Evolutionary conservation across 257 asterid genomes (phyloP).

Genomic region (Solanum appendiculatum): DNA sequence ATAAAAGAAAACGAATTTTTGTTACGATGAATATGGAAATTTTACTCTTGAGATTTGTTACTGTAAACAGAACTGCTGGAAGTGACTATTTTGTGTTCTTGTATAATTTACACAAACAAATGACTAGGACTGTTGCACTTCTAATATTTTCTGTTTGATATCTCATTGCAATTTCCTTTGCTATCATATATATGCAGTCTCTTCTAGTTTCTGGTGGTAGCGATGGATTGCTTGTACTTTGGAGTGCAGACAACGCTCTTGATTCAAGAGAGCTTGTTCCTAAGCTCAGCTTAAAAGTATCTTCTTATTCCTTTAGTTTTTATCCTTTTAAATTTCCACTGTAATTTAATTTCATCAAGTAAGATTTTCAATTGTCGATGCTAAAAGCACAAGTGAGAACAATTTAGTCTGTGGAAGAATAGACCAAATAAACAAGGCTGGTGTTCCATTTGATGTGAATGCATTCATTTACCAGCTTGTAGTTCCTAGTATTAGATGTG

Average conservation of each 20-base stretch:
- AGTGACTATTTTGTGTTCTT: neutral
- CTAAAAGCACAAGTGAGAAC: neutral
- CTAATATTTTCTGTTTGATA: neutral
- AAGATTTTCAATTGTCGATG: neutral
- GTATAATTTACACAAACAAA: neutral
- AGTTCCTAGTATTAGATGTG: neutral
- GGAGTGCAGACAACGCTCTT: conserved; percentile 95
- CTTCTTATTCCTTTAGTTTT: neutral
- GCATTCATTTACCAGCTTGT: neutral
- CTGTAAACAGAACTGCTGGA: neutral
- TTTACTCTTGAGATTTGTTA: neutral
- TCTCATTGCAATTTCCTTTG: conserved; percentile 6
- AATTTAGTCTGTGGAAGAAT: neutral
- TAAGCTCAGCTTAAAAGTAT: conserved; percentile 83
- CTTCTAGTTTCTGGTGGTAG: conserved; percentile 97
- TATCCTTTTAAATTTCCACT: neutral
- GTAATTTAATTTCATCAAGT: neutral
- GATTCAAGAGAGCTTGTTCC: conserved; percentile 99
- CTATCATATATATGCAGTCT: conserved; percentile 45
- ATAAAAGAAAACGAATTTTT: neutral
- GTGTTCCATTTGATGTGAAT: neutral
- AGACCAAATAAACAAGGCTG: neutral
- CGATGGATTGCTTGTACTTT: conserved; percentile 90
- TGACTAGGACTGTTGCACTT: neutral
- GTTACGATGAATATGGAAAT: neutral